A percentile compares a stretch with the other conserved stretches of the same genome.
Conservation (phyloP, 805 yeast genomes). For the Candida ipomoeae region DNA sequence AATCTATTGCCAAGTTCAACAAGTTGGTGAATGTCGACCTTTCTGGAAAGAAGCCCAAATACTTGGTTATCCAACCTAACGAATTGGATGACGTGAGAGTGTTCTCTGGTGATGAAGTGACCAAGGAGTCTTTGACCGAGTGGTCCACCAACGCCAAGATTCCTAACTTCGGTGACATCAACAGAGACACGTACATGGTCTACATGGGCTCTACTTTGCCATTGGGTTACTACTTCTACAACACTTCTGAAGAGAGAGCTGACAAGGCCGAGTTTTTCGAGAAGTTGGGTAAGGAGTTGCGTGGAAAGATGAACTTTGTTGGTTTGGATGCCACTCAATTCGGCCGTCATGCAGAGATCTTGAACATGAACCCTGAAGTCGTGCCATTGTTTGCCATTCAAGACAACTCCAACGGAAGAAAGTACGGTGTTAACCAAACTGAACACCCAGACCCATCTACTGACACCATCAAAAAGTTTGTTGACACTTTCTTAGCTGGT, state of each 20-base stretch:
- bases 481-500: conserved; percentile 61
- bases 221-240: conserved; percentile 84
- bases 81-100: conserved; percentile 44
- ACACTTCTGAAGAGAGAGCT: conserved; percentile 59
- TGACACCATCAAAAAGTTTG: conserved; percentile 55
- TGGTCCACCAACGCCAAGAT: conserved; percentile 61
- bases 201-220: conserved; percentile 76
- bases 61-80: conserved; percentile 46
- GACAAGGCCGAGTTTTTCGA: conserved; percentile 48
- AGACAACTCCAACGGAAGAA: conserved; percentile 60
- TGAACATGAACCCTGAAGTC: conserved; percentile 79
- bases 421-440: conserved; percentile 72
- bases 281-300: conserved; percentile 65
- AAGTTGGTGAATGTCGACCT: conserved; percentile 27
- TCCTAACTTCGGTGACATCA: conserved; percentile 85
- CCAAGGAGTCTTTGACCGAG: conserved; percentile 32
- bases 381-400: conserved; percentile 86
- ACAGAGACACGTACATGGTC: conserved; percentile 68
- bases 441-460: conserved; percentile 40
- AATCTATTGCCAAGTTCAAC: conserved; percentile 36
- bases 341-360: conserved; percentile 82
- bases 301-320: conserved; percentile 82
- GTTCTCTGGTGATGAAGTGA: conserved; percentile 32
- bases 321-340: conserved; percentile 77
- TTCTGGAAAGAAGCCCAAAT: conserved; percentile 31